A percentile compares a stretch with the other conserved stretches of the same genome.
These are phyloP conservation scores for Trichoderma citrinoviride DNA, from an alignment of 2,329 filamentous ascomycete genomes.

Conservation along the genomic window DNA sequence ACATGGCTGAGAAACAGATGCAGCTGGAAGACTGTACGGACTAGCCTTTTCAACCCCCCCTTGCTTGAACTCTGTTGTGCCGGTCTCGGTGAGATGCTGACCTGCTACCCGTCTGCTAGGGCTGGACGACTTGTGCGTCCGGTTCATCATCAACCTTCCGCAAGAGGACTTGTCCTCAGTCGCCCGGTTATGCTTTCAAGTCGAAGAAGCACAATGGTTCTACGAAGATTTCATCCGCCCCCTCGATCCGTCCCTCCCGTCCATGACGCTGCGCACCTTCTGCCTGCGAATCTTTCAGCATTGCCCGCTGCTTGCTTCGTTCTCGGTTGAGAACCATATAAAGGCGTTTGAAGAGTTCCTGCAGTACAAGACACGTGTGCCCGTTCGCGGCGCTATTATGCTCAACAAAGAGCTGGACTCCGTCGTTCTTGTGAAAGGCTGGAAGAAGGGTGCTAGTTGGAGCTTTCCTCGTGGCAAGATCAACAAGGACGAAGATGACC, in stretches of 20 bases:
- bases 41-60: neutral
- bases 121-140: slow-evolving; percentile 96
- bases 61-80: neutral
- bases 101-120: slow-evolving; percentile 48
- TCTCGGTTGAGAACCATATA: slow-evolving; percentile 73
- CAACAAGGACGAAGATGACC: slow-evolving; percentile 91
- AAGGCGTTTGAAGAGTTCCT: slow-evolving; percentile 89
- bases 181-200: slow-evolving; percentile 94
- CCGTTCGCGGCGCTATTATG: slow-evolving; percentile 90
- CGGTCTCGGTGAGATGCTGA: slow-evolving; percentile 26
- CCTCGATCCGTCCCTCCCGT: slow-evolving; percentile 78
- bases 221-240: slow-evolving; percentile 99
- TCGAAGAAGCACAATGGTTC: slow-evolving; percentile 99
- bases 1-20: slow-evolving; percentile 72
- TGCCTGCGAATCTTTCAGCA: slow-evolving; percentile 90
- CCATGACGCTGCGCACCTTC: slow-evolving; percentile 80
- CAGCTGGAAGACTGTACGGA: slow-evolving; percentile 78
- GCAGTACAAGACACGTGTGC: slow-evolving; percentile 90
- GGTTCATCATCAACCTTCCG: slow-evolving; percentile 96
- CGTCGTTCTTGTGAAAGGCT: slow-evolving; percentile 89
- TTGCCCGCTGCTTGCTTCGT: slow-evolving; percentile 81
- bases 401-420: slow-evolving; percentile 94
- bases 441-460: slow-evolving; percentile 96
- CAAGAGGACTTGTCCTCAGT: slow-evolving; percentile 85
- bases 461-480: slow-evolving; percentile 97